Evolutionary conservation across 1,284 basidiomycete genomes (phyloP), one percentile per base, ranked within the genome.

Genomic region (Trametes hirsuta): DNA sequence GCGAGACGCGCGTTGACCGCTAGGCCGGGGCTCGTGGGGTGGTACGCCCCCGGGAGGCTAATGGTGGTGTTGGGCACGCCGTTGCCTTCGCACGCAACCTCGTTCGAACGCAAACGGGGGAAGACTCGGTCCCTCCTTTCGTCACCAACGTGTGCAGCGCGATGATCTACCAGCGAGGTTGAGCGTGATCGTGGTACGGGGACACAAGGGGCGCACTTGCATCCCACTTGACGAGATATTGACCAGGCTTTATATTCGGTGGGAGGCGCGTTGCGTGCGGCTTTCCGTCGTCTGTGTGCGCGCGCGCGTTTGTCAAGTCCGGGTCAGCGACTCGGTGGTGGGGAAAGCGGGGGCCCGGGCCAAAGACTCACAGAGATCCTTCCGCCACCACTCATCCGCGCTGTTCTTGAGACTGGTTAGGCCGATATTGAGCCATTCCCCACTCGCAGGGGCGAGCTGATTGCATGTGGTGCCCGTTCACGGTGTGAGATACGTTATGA

Each of bases 201-300:
- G 18, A 18, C 18, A 18, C 18, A 18, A 18, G 18, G 35, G 41
- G 15, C 14, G 30, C 9, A 24, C 18, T 14, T 21, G 62, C 65
- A 64, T 91, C 89, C 69, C 87, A 83, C 4, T 90, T 85, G 64
- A 91, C 72, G 58, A 92, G 78, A 71, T 91, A 91, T 67, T 84
- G 76, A 2, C 90, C 90, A 0, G 86, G 69, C 0, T 79, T 76
- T 55, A 91, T 74, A 55, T 76, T 80, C 21, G 68, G 56, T 2
- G 89, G 89, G 55, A 91, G 74, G 0, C 77, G 83, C 14, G 85
- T 75, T 8, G 74, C 78, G 44, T 79, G 78, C 6, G 80, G 69
- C 24, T 58, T 36, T 24, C 76, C 75, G 6, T 69, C 53, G 68
- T 66, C 81, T 83, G 41, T 9, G 9, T 40, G 48, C 24, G 6